A percentile compares a stretch with the other conserved stretches of the same genome.
These are phyloP conservation scores for Rubia tinctorum DNA, from an alignment of 305 asterid species.

Conservation along the genomic window DNA sequence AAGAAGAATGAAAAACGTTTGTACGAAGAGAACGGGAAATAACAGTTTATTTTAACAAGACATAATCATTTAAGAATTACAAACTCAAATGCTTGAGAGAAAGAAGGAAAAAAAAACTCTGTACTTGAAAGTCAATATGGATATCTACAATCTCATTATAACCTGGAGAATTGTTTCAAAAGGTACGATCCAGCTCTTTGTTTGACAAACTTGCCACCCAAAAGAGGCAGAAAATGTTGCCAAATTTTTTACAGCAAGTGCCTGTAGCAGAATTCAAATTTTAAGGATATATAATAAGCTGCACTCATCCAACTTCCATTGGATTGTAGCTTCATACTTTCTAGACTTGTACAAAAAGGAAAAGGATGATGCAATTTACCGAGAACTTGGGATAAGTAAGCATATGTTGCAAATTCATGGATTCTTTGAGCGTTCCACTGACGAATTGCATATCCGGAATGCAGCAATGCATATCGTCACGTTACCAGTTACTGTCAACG, in stretches of 20 bases:
- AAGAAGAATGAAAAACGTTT: too few relatives aligned
- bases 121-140: constrained; percentile 11
- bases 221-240: neutral
- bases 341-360: neutral
- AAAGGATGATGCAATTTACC: constrained; percentile 5
- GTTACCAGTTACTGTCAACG: constrained; percentile 80
- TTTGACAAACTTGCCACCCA: constrained; percentile 21
- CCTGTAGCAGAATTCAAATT: too few relatives aligned
- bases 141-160: constrained; percentile 2
- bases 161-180: neutral
- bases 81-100: neutral
- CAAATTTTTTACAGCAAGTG: too few relatives aligned
- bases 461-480: constrained; percentile 92
- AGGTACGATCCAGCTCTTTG: constrained; percentile 1
- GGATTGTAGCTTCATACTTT: constrained; percentile 14
- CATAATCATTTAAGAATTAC: neutral
- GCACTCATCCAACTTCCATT: constrained; percentile 1
- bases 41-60: neutral
- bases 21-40: neutral
- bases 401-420: constrained; percentile 22
- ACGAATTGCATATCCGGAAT: constrained; percentile 57
- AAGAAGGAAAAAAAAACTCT: neutral
- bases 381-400: constrained; percentile 4
- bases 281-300: too few relatives aligned
- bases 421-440: constrained; percentile 53